phyloP scores from a whole-genome alignment of 192 early-diverging fungal species.

The Jimgerdemannia lactiflua region DNA sequence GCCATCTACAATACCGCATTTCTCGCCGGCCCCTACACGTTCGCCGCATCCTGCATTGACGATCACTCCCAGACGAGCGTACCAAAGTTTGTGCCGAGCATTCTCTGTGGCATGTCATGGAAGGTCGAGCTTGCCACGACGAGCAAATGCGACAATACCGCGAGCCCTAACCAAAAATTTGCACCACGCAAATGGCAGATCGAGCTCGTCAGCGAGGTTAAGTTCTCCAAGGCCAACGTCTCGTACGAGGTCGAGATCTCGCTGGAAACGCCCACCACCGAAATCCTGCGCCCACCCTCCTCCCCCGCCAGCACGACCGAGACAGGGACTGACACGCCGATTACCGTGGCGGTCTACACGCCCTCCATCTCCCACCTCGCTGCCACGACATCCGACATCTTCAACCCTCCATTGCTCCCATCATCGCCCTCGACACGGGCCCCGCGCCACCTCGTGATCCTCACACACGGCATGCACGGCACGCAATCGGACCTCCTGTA shows the following conservation, averaged over 20 bases:
- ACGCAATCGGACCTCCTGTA: conserved; percentile 37
- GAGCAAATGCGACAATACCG: too few relatives aligned
- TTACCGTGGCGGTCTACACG: conserved; percentile 2
- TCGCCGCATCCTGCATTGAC: conserved; percentile 24
- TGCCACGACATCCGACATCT: conserved; percentile 26
- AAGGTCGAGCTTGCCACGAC: conserved; percentile 15
- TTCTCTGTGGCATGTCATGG: conserved; percentile 28
- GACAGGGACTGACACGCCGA: conserved; percentile 3
- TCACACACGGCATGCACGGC: conserved; percentile 44
- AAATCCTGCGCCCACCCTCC: conserved; percentile 19
- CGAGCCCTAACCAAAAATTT: too few relatives aligned
- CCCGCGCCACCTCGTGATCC: conserved; percentile 26
- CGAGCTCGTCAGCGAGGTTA: not conserved
- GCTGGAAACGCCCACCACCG: conserved; percentile 7
- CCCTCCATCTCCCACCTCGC: conserved; percentile 12
- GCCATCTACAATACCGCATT: not conserved
- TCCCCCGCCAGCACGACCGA: not conserved
- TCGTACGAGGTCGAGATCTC: not conserved
- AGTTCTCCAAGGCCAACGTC: not conserved
- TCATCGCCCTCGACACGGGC: not conserved
- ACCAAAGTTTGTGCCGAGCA: conserved; percentile 23
- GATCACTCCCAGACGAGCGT: conserved; percentile 18
- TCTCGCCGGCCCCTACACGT: conserved; percentile 17
- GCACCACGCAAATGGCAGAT: not conserved
- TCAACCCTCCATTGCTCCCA: conserved; percentile 20